Percentiles rank a stretch among this genome's conserved stretches.
Conservation (phyloP, 2,329 filamentous ascomycete genomes). For the Cyphellophora attinorum region DNA sequence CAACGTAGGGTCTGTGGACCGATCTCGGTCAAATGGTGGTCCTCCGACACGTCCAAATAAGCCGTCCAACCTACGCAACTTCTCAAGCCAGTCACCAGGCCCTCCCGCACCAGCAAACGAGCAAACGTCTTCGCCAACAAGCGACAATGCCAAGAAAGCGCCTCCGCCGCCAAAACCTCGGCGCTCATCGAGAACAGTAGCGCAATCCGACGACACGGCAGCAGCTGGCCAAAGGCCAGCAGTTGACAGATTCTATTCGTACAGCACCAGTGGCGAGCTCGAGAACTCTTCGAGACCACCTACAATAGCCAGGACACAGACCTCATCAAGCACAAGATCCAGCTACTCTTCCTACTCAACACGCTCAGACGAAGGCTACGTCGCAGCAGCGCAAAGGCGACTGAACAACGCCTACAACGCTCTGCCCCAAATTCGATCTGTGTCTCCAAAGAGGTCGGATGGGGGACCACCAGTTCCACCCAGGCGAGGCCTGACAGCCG, state of each 20-base stretch:
- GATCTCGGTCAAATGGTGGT: constrained; percentile 7
- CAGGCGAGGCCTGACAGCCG: constrained; percentile 18
- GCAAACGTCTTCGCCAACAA: constrained; percentile 7
- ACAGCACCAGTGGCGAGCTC: not conserved
- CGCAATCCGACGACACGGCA: not conserved
- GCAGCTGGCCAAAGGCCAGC: constrained; percentile 6
- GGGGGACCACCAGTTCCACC: constrained; percentile 24
- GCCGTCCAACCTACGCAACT: constrained; percentile 30
- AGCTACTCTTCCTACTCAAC: constrained; percentile 2
- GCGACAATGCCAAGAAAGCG: constrained; percentile 20
- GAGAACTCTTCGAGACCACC: constrained; percentile 9
- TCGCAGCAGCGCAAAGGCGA: constrained; percentile 15
- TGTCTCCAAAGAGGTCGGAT: constrained; percentile 15
- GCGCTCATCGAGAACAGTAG: constrained; percentile 14
- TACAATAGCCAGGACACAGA: constrained; percentile 12
- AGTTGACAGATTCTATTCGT: not conserved
- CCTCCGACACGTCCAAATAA: constrained; percentile 30
- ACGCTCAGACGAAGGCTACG: constrained; percentile 16
- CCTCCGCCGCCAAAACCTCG: constrained; percentile 28
- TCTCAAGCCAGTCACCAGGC: constrained; percentile 15
- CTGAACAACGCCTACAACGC: constrained; percentile 15
- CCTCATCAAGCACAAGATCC: constrained; percentile 7
- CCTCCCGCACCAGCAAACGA: constrained; percentile 8
- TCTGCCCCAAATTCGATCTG: constrained; percentile 17
- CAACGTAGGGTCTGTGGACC: constrained; percentile 5